Percentiles rank a stretch among this genome's conserved stretches.
Conservation (phyloP, 2,329 filamentous ascomycete genomes). For the Pyrenophora teres region DNA sequence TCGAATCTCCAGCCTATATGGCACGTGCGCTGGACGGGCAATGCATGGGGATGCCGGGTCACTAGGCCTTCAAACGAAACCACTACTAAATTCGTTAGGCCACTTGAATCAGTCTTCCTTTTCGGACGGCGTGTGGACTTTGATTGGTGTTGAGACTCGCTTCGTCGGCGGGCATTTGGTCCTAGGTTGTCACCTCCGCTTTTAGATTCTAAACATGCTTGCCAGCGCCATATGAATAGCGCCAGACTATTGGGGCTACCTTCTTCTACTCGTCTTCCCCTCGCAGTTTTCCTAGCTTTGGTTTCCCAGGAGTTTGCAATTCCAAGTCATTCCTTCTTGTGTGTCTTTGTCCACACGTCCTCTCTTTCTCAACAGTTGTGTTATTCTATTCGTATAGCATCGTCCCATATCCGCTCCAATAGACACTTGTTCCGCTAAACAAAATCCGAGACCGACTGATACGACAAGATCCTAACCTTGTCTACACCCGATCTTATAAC, state of each 20-base stretch:
- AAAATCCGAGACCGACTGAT: neutral
- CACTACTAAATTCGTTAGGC: conserved; percentile 31
- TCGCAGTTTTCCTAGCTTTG: conserved; percentile 24
- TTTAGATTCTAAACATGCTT: conserved; percentile 41
- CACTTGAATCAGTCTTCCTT: conserved; percentile 25
- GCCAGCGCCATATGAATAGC: conserved; percentile 30
- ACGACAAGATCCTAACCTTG: conserved; percentile 8
- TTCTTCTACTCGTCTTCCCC: conserved; percentile 36
- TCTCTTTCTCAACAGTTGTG: conserved; percentile 30
- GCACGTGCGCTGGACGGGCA: conserved; percentile 21
- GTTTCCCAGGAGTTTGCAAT: conserved; percentile 23
- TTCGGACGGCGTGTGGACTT: conserved; percentile 21
- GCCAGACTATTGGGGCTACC: conserved; percentile 28
- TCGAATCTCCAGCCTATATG: conserved; percentile 6
- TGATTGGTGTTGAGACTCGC: conserved; percentile 31
- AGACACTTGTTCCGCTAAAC: conserved; percentile 11
- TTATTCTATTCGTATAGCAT: conserved; percentile 7
- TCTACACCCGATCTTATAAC: too few species aligned
- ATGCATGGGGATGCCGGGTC: conserved; percentile 24
- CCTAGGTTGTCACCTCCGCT: conserved; percentile 37
- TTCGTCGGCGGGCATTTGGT: conserved; percentile 25
- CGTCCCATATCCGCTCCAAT: conserved; percentile 19
- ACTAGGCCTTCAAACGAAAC: conserved; percentile 26
- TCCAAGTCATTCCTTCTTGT: conserved; percentile 32
- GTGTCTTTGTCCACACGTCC: conserved; percentile 43